These are phyloP conservation scores for Lignosus rhinocerotis DNA, from an alignment of 1,284 basidiomycete genomes.

Conservation along the genomic window DNA sequence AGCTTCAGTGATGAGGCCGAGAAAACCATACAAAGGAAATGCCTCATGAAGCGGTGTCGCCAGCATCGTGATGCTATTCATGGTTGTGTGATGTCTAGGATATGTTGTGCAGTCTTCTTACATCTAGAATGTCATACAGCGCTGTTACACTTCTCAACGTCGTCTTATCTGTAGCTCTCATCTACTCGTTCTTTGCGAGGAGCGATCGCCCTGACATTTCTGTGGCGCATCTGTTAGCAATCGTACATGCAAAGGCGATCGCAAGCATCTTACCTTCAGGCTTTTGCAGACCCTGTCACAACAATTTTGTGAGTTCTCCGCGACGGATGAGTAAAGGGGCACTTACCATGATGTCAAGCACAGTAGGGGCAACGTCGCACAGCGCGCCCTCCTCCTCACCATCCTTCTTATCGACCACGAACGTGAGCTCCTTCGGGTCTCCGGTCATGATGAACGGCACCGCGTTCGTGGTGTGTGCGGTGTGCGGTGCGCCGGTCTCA, in stretches of 20 bases:
- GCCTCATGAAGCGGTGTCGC: too few relatives aligned
- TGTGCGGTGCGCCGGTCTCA: constrained; percentile 82
- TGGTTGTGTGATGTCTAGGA: too few relatives aligned
- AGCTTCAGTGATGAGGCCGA: too few relatives aligned
- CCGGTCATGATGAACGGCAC: constrained; percentile 81
- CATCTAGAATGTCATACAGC: neutral
- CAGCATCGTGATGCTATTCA: too few relatives aligned
- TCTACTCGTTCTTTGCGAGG: constrained; percentile 36
- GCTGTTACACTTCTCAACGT: constrained; percentile 1
- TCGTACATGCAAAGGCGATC: neutral
- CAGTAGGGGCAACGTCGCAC: constrained; percentile 87
- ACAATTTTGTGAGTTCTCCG: neutral
- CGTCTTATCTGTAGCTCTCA: neutral
- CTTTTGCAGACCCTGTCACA: constrained; percentile 48
- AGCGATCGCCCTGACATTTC: constrained; percentile 63
- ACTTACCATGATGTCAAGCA: constrained; percentile 71
- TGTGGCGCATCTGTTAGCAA: constrained; percentile 25
- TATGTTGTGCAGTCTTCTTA: too few relatives aligned
- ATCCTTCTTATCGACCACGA: constrained; percentile 47
- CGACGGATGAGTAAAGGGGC: neutral
- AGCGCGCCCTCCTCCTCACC: constrained; percentile 72
- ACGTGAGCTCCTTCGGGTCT: constrained; percentile 50
- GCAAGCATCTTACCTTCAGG: constrained; percentile 52
- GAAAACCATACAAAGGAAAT: too few relatives aligned
- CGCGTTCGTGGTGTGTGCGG: constrained; percentile 82